Evolutionary conservation across 2,329 filamentous ascomycete species (phyloP), one percentile per base, ranked within the genome.

Genomic region (Alternaria incomplexa): DNA sequence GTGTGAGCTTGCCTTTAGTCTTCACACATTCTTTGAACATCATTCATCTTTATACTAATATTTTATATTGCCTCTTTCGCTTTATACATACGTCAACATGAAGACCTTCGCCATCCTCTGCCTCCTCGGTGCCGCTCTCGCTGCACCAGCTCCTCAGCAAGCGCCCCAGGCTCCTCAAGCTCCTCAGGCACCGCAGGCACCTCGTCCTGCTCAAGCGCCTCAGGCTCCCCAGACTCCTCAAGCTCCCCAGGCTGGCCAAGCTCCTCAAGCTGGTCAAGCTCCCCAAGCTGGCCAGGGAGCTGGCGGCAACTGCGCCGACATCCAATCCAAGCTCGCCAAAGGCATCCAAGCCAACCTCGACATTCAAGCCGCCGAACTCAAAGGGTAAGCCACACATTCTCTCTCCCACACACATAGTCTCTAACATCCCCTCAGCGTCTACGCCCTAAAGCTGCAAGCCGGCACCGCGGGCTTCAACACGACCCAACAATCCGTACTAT

Each of bases 341-440:
- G 70, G 70, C 6, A 73, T 72, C 10, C 60, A 72, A 25, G 57
- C 63, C 10, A 72, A 71, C 36, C 63, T 73, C 23, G 59, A 65
- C 23, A 71, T 73, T 15, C 71, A 73, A 46, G 62, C 62, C 20
- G 64, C 70, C 17, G 71, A 73, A 30, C 56, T 72, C 4, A 55
- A 66, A 52, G 67, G 67, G 71, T 69, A 56, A 12, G 58, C 44
- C 23, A 13, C 4, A 15, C 5, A 6, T 9, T 9, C 3, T 8
- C 5, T 1, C 8, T 5, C n/a, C 9, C 13, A n/a, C 6, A n/a
- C 17, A 11, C 4, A 32, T 20, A 17, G 4, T 40, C 15, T n/a
- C 5, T 56, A 51, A 58, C 45, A 22, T 12, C 6, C 12, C n/a
- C 6, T 17, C 45, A 72, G 69, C 46, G 48, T 69, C 11, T 51